phyloP scores from a whole-genome alignment of 345 rosid species.

The Murraya koenigii region DNA sequence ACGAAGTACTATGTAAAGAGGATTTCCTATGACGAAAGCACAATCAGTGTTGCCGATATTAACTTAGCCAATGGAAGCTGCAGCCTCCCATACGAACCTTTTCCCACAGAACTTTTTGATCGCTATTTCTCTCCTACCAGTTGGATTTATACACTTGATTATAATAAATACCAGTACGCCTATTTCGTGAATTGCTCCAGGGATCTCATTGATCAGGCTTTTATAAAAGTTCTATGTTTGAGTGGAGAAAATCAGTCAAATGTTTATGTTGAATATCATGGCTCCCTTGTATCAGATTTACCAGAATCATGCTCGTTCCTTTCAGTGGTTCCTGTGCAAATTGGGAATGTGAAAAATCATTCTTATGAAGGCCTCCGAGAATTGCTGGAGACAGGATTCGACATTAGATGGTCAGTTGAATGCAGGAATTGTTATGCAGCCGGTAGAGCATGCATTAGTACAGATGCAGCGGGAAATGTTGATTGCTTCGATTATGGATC shows the following conservation, averaged over 20 bases:
- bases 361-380: slow-evolving; percentile 26
- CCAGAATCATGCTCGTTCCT: slow-evolving; percentile 26
- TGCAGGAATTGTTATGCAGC: slow-evolving; percentile 30
- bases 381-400: slow-evolving; percentile 37
- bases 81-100: slow-evolving; percentile 22
- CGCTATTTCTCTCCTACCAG: no score
- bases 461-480: no score
- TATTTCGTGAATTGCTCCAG: slow-evolving; percentile 12
- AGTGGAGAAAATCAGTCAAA: slow-evolving; percentile 12
- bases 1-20: slow-evolving; percentile 26
- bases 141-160: no score
- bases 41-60: slow-evolving; percentile 28
- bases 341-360: slow-evolving; percentile 12
- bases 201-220: slow-evolving; percentile 12
- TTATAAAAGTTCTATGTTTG: slow-evolving; percentile 23
- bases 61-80: slow-evolving; percentile 33
- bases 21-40: slow-evolving; percentile 16
- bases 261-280: slow-evolving; percentile 11
- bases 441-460: not conserved
- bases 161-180: no score
- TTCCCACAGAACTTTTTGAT: not conserved
- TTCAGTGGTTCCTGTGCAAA: slow-evolving; percentile 26
- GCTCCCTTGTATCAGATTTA: slow-evolving; percentile 3
- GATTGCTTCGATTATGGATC: no score
- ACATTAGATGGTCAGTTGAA: slow-evolving; percentile 27